These are phyloP conservation scores for Phytophthora foliorum DNA, from an alignment of 352 stramenopile genomes.

Conservation along the genomic window DNA sequence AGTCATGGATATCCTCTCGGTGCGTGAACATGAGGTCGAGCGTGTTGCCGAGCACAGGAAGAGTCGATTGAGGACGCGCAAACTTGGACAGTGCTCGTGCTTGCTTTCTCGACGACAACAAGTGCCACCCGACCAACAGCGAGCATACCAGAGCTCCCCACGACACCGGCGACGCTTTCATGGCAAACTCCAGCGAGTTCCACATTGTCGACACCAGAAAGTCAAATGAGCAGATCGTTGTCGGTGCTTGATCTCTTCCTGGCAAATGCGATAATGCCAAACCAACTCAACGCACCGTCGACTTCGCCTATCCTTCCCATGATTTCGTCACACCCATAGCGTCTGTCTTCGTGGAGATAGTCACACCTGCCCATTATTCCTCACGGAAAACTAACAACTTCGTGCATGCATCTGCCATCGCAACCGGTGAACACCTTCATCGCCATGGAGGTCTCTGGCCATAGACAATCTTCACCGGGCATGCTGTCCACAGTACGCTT, in stretches of 20 bases:
- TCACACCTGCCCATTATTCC: background rate
- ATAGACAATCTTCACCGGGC: conserved; percentile 6
- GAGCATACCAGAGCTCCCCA: conserved; percentile 29
- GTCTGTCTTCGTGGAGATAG: background rate
- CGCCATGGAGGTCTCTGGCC: background rate
- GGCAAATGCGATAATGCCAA: conserved; percentile 17
- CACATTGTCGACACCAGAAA: conserved; percentile 15
- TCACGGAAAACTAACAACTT: conserved; percentile 3
- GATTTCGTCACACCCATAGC: background rate
- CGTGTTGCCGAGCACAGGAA: conserved; percentile 61
- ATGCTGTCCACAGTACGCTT: conserved; percentile 12
- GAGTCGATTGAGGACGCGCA: conserved; percentile 42
- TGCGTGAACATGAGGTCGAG: conserved; percentile 62
- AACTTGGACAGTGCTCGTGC: conserved; percentile 34
- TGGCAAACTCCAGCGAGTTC: conserved; percentile 25
- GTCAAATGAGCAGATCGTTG: no score
- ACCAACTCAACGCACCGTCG: background rate
- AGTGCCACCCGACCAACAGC: conserved; percentile 40
- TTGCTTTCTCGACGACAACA: conserved; percentile 36
- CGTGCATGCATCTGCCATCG: background rate
- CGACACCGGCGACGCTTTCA: conserved; percentile 5
- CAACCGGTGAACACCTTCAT: background rate
- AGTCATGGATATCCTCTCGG: conserved; percentile 62
- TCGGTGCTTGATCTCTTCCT: conserved; percentile 2
- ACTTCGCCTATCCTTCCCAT: background rate